These are phyloP conservation scores for Cryptococcus sp. DNA, from an alignment of 1,284 basidiomycete species.

Conservation along the genomic window DNA sequence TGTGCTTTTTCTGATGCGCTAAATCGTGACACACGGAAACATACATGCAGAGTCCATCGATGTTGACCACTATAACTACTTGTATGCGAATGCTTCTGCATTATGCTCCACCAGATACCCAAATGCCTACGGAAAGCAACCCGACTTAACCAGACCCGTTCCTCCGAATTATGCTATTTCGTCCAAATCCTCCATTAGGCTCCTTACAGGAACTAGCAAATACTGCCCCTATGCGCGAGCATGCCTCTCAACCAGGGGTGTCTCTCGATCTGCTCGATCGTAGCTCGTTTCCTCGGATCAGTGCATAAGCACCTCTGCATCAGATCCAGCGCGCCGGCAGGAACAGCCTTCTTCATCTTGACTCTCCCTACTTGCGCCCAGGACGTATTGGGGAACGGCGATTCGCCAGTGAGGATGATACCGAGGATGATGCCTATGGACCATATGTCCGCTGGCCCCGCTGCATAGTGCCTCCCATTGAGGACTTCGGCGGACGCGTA, in stretches of 20 bases:
- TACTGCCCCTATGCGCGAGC: slow-evolving; percentile 17
- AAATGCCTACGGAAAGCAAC: background rate
- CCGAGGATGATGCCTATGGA: slow-evolving; percentile 85
- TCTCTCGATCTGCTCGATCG: slow-evolving; percentile 68
- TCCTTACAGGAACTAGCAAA: slow-evolving; percentile 1
- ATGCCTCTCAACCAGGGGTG: slow-evolving; percentile 68
- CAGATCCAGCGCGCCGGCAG: slow-evolving; percentile 57
- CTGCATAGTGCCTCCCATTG: slow-evolving; percentile 63
- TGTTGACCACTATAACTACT: no score
- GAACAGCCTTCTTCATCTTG: slow-evolving; percentile 35
- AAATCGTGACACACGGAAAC: no score
- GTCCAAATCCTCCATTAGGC: no score
- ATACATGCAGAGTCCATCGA: no score
- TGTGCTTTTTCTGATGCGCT: background rate
- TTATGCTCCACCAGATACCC: background rate
- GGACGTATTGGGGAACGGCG: slow-evolving; percentile 74
- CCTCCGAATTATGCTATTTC: no score
- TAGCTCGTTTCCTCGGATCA: slow-evolving; percentile 66
- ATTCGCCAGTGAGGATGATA: slow-evolving; percentile 80
- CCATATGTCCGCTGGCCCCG: slow-evolving; percentile 85
- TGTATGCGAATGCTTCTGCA: background rate
- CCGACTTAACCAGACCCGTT: background rate
- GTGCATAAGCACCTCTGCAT: slow-evolving; percentile 73
- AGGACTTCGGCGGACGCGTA: slow-evolving; percentile 49
- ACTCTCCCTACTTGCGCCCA: slow-evolving; percentile 63